Conservation (phyloP, 495 filamentous ascomycete genomes). For the Penicillium robsamsonii region DNA sequence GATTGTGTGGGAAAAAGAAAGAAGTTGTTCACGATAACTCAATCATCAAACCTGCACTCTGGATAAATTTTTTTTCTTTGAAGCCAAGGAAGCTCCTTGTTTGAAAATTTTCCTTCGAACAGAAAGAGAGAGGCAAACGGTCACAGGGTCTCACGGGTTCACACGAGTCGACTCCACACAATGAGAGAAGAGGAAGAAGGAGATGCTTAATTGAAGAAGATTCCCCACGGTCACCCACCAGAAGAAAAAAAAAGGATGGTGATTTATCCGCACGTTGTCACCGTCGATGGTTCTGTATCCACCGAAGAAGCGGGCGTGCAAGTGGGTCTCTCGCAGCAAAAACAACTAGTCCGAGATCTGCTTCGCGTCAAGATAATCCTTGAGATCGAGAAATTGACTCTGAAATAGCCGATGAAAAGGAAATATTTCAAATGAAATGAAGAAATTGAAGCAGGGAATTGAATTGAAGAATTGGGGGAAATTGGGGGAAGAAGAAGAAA, state of each 20-base stretch:
- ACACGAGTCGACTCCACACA: conserved; percentile 20
- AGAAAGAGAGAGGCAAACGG: conserved; percentile 9
- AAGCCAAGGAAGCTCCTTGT: conserved; percentile 20
- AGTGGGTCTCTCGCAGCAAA: conserved; percentile 44
- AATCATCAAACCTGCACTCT: conserved; percentile 43
- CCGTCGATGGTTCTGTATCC: conserved; percentile 46
- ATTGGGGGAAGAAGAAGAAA: conserved; percentile 1
- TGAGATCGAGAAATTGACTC: conserved; percentile 6
- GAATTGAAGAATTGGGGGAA: conserved; percentile 2
- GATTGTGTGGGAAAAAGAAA: conserved; percentile 24
- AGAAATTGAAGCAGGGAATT: conserved; percentile 19
- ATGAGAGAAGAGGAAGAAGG: conserved; percentile 23
- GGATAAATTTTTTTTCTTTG: conserved; percentile 12
- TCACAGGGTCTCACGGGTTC: conserved; percentile 16
- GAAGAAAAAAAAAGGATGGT: conserved; percentile 28
- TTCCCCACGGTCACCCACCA: conserved; percentile 50
- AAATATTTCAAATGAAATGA: conserved; percentile 11
- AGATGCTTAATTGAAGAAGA: conserved; percentile 44
- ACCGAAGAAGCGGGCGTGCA: conserved; percentile 45
- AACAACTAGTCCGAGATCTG: conserved; percentile 42
- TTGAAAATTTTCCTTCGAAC: conserved; percentile 27
- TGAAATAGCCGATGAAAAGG: neutral
- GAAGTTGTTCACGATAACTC: conserved; percentile 42
- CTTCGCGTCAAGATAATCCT: conserved; percentile 41
- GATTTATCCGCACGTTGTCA: conserved; percentile 50